Base-by-base conservation (phyloP, 441 rosid species). In the Gossypium laxum region DNA sequence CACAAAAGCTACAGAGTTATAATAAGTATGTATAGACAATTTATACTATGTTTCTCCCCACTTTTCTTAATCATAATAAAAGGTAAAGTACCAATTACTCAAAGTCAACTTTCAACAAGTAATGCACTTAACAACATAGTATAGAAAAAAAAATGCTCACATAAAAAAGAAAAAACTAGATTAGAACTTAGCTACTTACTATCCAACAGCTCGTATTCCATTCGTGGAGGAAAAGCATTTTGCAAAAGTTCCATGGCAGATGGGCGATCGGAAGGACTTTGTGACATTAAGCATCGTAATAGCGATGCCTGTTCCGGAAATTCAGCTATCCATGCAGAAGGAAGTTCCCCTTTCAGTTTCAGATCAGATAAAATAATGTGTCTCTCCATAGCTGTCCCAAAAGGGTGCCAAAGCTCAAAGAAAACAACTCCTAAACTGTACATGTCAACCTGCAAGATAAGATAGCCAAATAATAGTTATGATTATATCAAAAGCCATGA, bases 251-350 rank as follows among this genome's bases (percentile, higher is more conserved):
- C 96, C 28, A 82, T 75, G 66, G 97, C 98, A 75, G 97, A 90
- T 32, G 98, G 98, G 70, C 98, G 97, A 75, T 91, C 93, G 79
- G 98, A 91, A 70, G 98, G 97, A 84, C 89, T 94, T 79, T 89
- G 85, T 76, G 96, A 94, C 91, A 90, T 84, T 76, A 94, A 81
- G 58, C 77, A 87, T 70, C 47, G 82, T 76, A 94, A 85, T 67
- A 94, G 77, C 63, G 97, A 82, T 71, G 91, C 91, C 80, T 94
- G 98, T 80, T 94, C 97, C 5, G 96, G 93, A 85, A 86, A 91
- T 76, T 88, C 90, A 76, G 88, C 80, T 70, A 83, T 79, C 98
- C 98, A 94, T 51, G 82, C 75, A 72, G 84, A 14, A 79, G 97
- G 98, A 75, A 94, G 88, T 75, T 84, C 91, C 17, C 97, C 91